A percentile compares a stretch with the other conserved stretches of the same genome.
Evolutionary conservation across 257 asterid species (phyloP).

Genomic region (Nicotiana otophora): DNA sequence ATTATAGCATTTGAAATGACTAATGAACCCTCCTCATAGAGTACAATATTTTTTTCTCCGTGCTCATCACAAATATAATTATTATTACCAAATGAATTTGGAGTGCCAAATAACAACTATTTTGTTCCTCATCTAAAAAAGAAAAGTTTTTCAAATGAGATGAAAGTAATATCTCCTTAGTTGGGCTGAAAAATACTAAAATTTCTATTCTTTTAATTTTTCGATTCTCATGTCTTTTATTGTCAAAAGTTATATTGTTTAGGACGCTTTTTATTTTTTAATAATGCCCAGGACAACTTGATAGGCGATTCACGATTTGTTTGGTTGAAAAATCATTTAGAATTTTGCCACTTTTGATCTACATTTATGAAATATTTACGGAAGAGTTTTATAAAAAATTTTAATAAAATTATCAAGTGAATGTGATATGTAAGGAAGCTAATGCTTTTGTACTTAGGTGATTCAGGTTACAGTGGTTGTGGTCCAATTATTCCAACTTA

Average conservation of each 20-base stretch:
- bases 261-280: too few species aligned
- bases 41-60: too few species aligned
- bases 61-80: background rate
- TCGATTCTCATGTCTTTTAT: too few species aligned
- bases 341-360: background rate
- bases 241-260: background rate
- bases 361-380: background rate
- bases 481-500: background rate
- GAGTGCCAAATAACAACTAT: background rate
- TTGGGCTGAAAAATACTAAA: background rate
- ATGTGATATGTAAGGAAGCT: background rate
- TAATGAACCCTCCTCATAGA: background rate
- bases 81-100: background rate
- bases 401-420: background rate
- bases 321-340: background rate
- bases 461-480: background rate
- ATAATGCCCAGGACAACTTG: too few species aligned
- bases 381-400: background rate
- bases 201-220: background rate
- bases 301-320: too few species aligned
- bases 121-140: background rate
- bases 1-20: constrained; percentile 9
- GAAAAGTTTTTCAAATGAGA: background rate
- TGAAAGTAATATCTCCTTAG: background rate
- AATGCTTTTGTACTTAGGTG: background rate